A percentile compares a stretch with the other conserved stretches of the same genome.
Conservation (phyloP, 228 moss, liverwort and hornwort genomes). For the Sphagnum magellanicum region DNA sequence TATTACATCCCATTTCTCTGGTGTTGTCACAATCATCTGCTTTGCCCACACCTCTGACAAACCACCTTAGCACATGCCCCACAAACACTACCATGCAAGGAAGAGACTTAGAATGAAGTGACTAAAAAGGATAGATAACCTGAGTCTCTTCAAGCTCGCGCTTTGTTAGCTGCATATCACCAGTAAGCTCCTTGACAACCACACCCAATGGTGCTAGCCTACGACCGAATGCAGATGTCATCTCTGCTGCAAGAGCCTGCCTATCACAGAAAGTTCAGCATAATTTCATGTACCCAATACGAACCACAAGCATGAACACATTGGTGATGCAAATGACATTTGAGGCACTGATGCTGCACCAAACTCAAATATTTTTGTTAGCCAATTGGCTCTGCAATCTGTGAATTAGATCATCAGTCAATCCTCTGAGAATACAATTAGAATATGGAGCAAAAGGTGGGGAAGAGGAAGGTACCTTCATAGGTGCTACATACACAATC, state of each 20-base stretch:
- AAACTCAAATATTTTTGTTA: too few species aligned
- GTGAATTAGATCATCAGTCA: too few species aligned
- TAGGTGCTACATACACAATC: constrained; percentile 96
- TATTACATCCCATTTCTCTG: constrained; percentile 99
- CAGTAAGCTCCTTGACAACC: constrained; percentile 90
- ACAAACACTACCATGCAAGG: neutral
- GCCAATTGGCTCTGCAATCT: too few species aligned
- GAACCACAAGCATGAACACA: too few species aligned
- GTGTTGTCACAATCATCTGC: constrained; percentile 98
- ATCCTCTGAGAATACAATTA: too few species aligned
- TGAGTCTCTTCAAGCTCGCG: constrained; percentile 97
- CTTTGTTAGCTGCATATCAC: constrained; percentile 98
- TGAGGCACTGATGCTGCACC: too few species aligned
- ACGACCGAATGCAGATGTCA: constrained; percentile 83
- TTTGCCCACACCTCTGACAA: neutral
- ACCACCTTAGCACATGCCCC: neutral
- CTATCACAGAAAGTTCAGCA: neutral
- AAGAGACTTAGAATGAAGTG: neutral
- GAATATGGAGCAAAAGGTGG: too few species aligned
- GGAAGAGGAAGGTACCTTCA: constrained; percentile 59
- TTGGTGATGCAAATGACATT: too few species aligned
- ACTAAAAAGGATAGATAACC: constrained; percentile 20
- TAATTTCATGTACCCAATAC: too few species aligned
- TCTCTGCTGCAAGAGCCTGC: constrained; percentile 98
- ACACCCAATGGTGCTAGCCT: constrained; percentile 78